Percentiles rank a stretch among this genome's conserved stretches.
phyloP scores from a whole-genome alignment of 179 eudicot genomes.

The Beta corolliflora region DNA sequence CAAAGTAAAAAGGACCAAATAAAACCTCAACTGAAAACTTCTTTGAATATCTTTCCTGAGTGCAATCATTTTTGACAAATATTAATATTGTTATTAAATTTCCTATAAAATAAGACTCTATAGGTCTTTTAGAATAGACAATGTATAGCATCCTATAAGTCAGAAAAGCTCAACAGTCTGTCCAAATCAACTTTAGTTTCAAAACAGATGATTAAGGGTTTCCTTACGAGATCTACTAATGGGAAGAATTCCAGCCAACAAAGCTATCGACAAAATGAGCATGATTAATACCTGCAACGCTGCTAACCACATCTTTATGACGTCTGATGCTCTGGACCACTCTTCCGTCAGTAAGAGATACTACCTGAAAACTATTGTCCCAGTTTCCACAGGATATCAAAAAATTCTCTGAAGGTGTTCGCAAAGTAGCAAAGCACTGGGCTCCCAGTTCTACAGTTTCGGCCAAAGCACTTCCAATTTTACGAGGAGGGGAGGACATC shows the following conservation, averaged over 20 bases:
- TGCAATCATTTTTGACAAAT: background rate
- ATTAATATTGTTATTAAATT: background rate
- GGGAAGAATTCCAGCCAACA: background rate
- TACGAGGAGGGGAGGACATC: slow-evolving; percentile 84
- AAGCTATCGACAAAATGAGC: slow-evolving; percentile 1
- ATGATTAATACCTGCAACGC: slow-evolving; percentile 71
- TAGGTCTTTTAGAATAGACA: background rate
- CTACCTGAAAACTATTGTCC: slow-evolving; percentile 95
- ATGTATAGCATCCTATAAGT: background rate
- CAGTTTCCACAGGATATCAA: slow-evolving; percentile 95
- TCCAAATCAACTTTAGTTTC: background rate
- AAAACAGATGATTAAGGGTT: background rate
- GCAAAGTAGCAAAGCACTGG: slow-evolving; percentile 85
- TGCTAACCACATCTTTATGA: slow-evolving; percentile 96
- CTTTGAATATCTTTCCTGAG: background rate
- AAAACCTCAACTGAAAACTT: background rate
- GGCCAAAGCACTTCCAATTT: slow-evolving; percentile 90
- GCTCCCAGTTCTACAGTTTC: slow-evolving; percentile 82
- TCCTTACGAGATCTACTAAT: background rate
- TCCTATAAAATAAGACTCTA: background rate
- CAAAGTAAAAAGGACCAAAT: background rate
- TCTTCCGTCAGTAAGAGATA: slow-evolving; percentile 87
- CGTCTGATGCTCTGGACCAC: slow-evolving; percentile 94
- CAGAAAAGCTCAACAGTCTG: background rate
- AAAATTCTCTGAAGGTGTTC: slow-evolving; percentile 76